phyloP scores from a whole-genome alignment of 768 basidiomycete genomes.

The Psilocybe tampanensis region DNA sequence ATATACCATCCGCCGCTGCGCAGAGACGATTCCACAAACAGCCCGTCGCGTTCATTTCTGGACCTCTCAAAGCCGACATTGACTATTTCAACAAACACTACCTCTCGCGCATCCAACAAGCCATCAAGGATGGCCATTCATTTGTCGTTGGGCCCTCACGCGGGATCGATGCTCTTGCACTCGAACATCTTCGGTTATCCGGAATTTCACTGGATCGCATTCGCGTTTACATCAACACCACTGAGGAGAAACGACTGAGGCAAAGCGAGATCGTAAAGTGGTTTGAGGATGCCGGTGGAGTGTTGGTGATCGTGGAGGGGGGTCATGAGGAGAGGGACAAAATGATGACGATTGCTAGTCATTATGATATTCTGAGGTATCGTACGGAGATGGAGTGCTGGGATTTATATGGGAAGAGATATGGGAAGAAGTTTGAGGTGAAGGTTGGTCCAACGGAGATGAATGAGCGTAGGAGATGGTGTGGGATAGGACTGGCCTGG shows the following conservation, averaged over 20 bases:
- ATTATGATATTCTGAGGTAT: conserved; percentile 32
- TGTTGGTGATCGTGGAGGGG: conserved; percentile 20
- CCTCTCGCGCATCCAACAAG: conserved; percentile 7
- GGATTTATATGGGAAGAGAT: conserved; percentile 19
- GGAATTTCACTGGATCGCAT: conserved; percentile 17
- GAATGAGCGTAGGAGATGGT: conserved; percentile 27
- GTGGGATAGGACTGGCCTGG: background rate
- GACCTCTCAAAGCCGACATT: conserved; percentile 10
- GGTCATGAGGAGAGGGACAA: conserved; percentile 26
- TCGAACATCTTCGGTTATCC: conserved; percentile 14
- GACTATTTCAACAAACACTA: conserved; percentile 23
- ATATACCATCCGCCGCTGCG: background rate
- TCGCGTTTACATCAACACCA: background rate
- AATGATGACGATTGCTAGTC: conserved; percentile 27
- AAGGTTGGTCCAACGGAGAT: conserved; percentile 27
- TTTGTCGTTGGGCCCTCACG: conserved; percentile 24
- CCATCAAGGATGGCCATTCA: conserved; percentile 20
- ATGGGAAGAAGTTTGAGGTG: conserved; percentile 9
- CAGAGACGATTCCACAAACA: background rate
- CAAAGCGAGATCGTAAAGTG: background rate
- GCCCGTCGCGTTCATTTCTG: conserved; percentile 13
- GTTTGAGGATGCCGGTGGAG: conserved; percentile 19
- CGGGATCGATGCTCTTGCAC: conserved; percentile 23
- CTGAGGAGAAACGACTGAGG: background rate
- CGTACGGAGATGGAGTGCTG: conserved; percentile 26